Percentiles rank a stretch among this genome's conserved stretches.
phyloP scores from a whole-genome alignment of 176 grass and related monocot genomes.

The Tillandsia leiboldiana region DNA sequence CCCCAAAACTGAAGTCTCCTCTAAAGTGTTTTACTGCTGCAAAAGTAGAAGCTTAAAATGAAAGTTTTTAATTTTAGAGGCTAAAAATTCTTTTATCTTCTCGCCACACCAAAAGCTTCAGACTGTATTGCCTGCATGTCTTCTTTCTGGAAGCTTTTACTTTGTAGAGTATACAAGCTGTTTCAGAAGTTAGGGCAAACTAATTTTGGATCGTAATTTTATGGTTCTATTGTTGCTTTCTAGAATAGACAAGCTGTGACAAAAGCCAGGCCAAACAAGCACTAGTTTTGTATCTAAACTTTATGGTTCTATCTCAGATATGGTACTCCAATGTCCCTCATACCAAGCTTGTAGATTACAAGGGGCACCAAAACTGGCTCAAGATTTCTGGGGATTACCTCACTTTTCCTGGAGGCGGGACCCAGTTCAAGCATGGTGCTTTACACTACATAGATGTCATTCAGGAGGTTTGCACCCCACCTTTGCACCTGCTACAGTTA shows the following conservation, averaged over 20 bases:
- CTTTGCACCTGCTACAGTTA: not conserved
- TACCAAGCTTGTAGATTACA: slow-evolving; percentile 58
- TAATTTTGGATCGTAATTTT: not conserved
- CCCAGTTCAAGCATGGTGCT: slow-evolving; percentile 78
- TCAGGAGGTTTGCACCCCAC: slow-evolving; percentile 30
- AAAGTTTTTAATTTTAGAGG: no score
- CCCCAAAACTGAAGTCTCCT: no score
- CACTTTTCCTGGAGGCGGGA: slow-evolving; percentile 66
- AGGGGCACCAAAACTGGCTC: slow-evolving; percentile 88
- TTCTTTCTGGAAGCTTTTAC: no score
- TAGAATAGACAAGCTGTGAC: not conserved
- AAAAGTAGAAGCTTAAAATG: no score
- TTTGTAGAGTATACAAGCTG: not conserved
- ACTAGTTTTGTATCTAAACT: not conserved
- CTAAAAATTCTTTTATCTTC: no score
- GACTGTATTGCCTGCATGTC: no score
- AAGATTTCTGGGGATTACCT: slow-evolving; percentile 71
- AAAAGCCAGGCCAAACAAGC: no score
- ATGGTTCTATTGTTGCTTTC: not conserved
- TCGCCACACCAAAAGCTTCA: no score
- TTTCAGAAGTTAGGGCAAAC: not conserved
- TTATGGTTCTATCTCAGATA: slow-evolving; percentile 28
- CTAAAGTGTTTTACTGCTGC: no score
- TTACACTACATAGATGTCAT: slow-evolving; percentile 83
- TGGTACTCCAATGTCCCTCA: slow-evolving; percentile 83